Conservation (phyloP, 169 alveolate genomes). For the Plasmodium berghei region DNA sequence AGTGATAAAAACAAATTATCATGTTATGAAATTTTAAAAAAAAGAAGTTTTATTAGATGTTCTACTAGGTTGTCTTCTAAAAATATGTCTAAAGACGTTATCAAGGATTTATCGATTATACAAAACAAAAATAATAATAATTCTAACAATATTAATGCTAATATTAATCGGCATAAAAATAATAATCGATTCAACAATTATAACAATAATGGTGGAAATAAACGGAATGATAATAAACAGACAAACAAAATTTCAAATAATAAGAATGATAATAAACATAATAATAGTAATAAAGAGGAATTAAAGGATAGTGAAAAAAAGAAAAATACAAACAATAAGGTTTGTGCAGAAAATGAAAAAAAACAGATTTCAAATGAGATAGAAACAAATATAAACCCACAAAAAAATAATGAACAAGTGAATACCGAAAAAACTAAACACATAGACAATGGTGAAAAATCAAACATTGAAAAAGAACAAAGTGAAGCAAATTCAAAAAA, state of each 20-base stretch:
- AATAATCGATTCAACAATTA: too few relatives aligned
- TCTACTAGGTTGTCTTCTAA: not conserved
- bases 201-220: not conserved
- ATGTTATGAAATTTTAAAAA: constrained; percentile 1
- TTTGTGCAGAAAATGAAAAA: not conserved
- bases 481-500: too few relatives aligned
- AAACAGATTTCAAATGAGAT: not conserved
- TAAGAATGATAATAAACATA: not conserved
- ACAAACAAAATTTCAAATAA: not conserved
- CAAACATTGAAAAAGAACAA: too few relatives aligned
- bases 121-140: not conserved
- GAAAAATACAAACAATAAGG: not conserved
- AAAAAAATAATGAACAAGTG: not conserved
- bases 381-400: not conserved
- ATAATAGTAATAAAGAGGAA: not conserved
- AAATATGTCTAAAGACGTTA: not conserved
- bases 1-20: not conserved
- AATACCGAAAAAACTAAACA: too few relatives aligned
- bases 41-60: not conserved
- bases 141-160: too few relatives aligned
- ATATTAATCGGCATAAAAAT: too few relatives aligned
- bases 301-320: not conserved
- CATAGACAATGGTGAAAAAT: too few relatives aligned
- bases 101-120: not conserved
- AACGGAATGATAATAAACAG: not conserved